Base-by-base conservation (phyloP, 768 basidiomycete species). In the Obba rivulosa region DNA sequence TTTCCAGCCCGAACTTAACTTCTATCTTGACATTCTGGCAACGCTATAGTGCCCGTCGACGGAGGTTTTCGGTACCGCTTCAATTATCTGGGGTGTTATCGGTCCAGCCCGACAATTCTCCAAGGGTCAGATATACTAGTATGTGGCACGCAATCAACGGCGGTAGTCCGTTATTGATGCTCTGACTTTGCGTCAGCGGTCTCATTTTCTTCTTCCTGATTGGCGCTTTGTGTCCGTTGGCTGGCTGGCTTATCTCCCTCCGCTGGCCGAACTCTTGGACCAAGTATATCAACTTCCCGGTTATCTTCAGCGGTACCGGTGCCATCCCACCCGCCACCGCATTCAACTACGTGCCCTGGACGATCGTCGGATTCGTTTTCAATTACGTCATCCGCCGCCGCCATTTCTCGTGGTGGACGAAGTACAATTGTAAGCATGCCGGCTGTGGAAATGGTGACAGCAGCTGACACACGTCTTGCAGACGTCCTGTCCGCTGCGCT, bases 401-500 rank as follows among this genome's bases (percentile, higher is more conserved):
- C 41, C 59, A 70, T 48, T 69, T 67, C 52, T 55, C 51, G 37
- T 69, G 69, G 69, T 70, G 69, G 69, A 59, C 61, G 16, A 70
- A 68, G 56, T 69, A 69, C 57, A 70, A 69, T 51, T 70, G 68
- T 62, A 31, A 23, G 57, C 47, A 4, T 16, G 8, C 18, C 22
- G 36, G 17, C 31, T 39, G 44, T 47, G 28, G 16, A 43, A 50
- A 43, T 45, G 23, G 56, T 55, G 43, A 59, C n/a, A n/a, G 31
- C 21, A 11, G 41, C 34, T 44, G 38, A 48, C 46, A 17, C 21
- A 31, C 18, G 11, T 10, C 14, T 22, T 31, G 16, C 45, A 85
- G 83, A 88, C 61, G 81, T 88, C 10, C 67, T 87, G 36, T 86
- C 83, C 24, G 85, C 87, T 35, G 85, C 85, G 20, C 67, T 89